Percentiles rank a stretch among this genome's conserved stretches.
Evolutionary conservation across 331 rosid species (phyloP).

Genomic region (Cydonia oblonga): DNA sequence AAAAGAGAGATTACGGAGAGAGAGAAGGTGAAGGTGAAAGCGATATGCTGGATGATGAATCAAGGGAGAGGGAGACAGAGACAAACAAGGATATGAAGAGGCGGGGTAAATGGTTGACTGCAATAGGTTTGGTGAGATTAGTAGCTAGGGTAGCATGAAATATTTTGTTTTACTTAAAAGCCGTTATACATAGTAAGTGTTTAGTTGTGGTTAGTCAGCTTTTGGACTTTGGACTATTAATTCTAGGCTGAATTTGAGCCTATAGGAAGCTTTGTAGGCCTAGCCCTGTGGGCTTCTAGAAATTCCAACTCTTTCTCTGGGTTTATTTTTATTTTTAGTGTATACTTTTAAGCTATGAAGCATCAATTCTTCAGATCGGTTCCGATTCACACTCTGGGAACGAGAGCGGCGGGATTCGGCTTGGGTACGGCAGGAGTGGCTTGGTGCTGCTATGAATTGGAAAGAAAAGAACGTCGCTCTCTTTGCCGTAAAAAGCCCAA

Average conservation of each 20-base stretch:
- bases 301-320: neutral
- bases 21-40: neutral
- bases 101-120: neutral
- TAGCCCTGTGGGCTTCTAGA: neutral
- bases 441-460: too few relatives aligned
- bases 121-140: neutral
- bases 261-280: neutral
- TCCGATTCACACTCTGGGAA: too few relatives aligned
- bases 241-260: neutral
- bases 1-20: neutral
- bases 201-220: neutral
- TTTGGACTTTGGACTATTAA: neutral
- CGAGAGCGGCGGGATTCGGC: too few relatives aligned
- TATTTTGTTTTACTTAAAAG: neutral
- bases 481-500: too few relatives aligned
- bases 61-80: too few relatives aligned
- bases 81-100: neutral
- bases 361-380: too few relatives aligned
- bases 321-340: too few relatives aligned
- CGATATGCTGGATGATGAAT: neutral
- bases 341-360: too few relatives aligned
- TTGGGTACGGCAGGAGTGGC: too few relatives aligned
- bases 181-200: neutral
- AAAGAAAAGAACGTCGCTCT: too few relatives aligned
- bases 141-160: neutral